Percentiles rank a stretch among this genome's conserved stretches.
phyloP scores from a whole-genome alignment of 768 basidiomycete genomes.

The Naganishia onofrii region DNA sequence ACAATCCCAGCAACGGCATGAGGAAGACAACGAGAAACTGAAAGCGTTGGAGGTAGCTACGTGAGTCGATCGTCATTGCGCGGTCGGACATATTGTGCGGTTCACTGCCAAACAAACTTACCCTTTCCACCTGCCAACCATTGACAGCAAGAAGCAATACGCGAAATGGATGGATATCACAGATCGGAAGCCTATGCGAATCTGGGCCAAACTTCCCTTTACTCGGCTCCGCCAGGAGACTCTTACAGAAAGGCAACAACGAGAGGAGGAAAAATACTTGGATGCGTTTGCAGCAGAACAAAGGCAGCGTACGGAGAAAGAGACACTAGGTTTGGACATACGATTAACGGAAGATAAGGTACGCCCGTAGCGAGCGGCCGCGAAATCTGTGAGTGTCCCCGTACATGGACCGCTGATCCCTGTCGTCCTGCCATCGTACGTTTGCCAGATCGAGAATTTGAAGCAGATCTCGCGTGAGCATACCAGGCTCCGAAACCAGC shows the following conservation, averaged over 20 bases:
- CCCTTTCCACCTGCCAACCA: neutral
- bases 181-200: slow-evolving; percentile 24
- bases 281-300: slow-evolving; percentile 29
- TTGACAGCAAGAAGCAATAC: slow-evolving; percentile 31
- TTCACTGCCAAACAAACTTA: neutral
- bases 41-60: slow-evolving; percentile 22
- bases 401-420: too few species aligned
- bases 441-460: slow-evolving; percentile 15
- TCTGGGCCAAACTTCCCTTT: slow-evolving; percentile 25
- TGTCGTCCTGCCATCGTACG: neutral
- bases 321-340: slow-evolving; percentile 11
- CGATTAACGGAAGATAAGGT: slow-evolving; percentile 28
- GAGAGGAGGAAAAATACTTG: slow-evolving; percentile 28
- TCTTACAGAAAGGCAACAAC: slow-evolving; percentile 20
- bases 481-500: slow-evolving; percentile 21
- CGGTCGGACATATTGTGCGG: too few species aligned
- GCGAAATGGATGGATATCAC: slow-evolving; percentile 22
- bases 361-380: neutral
- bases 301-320: slow-evolving; percentile 19
- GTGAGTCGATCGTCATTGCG: neutral
- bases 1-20: slow-evolving; percentile 4
- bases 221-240: slow-evolving; percentile 16
- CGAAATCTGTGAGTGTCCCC: too few species aligned
- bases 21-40: neutral
- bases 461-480: slow-evolving; percentile 23